phyloP scores from a whole-genome alignment of 2,329 filamentous ascomycete species.

The Cladosporium sp. region DNA sequence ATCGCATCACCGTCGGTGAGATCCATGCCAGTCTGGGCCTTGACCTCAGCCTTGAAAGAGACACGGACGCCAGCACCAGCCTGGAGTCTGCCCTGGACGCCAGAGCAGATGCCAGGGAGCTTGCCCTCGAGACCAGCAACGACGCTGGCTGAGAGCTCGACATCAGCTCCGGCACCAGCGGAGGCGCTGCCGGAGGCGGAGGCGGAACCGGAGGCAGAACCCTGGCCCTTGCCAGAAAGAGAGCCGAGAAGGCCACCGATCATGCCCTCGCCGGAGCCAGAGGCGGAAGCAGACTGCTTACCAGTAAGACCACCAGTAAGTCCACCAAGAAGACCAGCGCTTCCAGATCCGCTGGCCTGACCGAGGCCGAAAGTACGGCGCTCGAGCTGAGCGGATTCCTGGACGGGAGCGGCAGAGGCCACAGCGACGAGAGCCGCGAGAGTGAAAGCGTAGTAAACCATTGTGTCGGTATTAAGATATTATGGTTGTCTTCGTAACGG shows the following conservation, averaged over 20 bases:
- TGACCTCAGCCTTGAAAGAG: slow-evolving; percentile 9
- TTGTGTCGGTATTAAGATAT: neutral
- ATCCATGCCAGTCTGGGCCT: slow-evolving; percentile 2
- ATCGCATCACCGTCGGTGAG: neutral
- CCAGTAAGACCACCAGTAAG: neutral
- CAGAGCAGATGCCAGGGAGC: slow-evolving; percentile 5
- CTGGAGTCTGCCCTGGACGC: slow-evolving; percentile 4
- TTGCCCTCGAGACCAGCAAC: slow-evolving; percentile 2
- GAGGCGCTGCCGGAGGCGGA: neutral
- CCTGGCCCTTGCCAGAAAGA: neutral
- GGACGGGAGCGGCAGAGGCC: neutral
- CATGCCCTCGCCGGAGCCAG: neutral
- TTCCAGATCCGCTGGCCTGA: neutral
- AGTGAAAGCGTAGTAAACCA: slow-evolving; percentile 8
- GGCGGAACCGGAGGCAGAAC: neutral
- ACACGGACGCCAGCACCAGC: neutral
- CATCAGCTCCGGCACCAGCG: neutral
- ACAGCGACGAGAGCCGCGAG: slow-evolving; percentile 4
- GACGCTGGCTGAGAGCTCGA: neutral
- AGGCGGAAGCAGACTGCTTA: neutral
- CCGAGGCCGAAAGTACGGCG: slow-evolving; percentile 7
- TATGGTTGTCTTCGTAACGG: neutral
- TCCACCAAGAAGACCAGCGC: neutral
- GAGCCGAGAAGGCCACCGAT: neutral
- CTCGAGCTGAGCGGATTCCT: neutral